A percentile compares a stretch with the other conserved stretches of the same genome.
Conservation (phyloP, 73 alveolate genomes). For the Paraurostyla sp. region DNA sequence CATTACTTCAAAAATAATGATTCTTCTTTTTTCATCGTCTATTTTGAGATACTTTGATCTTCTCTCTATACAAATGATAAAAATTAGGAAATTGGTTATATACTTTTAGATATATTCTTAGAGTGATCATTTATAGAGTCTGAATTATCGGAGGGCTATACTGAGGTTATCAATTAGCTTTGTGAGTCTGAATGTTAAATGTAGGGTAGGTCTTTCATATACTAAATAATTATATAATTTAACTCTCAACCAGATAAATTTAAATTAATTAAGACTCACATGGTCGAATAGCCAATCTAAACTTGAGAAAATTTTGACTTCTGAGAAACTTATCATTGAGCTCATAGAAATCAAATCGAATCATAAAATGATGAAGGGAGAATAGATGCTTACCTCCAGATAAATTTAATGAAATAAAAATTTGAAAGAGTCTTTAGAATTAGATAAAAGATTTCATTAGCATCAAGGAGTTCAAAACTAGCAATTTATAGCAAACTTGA, state of each 20-base stretch:
- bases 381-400: too few relatives aligned
- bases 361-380: too few relatives aligned
- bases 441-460: too few relatives aligned
- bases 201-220: constrained; percentile 11
- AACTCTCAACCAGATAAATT: neutral
- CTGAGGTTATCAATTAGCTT: neutral
- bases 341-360: too few relatives aligned
- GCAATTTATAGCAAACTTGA: too few relatives aligned
- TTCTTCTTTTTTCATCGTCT: constrained; percentile 71
- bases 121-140: neutral
- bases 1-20: constrained; percentile 67
- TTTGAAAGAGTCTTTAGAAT: too few relatives aligned
- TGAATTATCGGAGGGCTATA: too few relatives aligned
- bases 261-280: neutral
- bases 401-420: too few relatives aligned
- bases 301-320: too few relatives aligned
- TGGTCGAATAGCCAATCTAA: neutral
- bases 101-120: constrained; percentile 7
- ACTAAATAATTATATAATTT: constrained; percentile 26
- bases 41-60: constrained; percentile 41
- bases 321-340: too few relatives aligned
- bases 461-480: too few relatives aligned
- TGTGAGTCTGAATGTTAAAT: neutral
- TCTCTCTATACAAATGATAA: constrained; percentile 17
- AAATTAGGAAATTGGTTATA: neutral